Base-by-base conservation (phyloP, 1,284 basidiomycete genomes). In the Austroboletus novae-zelandiae region DNA sequence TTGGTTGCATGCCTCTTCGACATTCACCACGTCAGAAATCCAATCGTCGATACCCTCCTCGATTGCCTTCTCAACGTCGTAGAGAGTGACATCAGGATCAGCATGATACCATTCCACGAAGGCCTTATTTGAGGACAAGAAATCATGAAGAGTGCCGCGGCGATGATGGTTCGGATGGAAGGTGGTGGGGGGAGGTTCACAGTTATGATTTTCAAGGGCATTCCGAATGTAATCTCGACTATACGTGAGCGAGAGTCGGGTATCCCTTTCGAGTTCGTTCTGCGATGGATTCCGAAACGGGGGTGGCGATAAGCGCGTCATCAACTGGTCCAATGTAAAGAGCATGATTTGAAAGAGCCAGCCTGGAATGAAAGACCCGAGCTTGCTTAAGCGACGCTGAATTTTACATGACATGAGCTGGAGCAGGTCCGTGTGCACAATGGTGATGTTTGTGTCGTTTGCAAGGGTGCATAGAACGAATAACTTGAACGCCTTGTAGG, bases 381-480 rank as follows among this genome's bases (percentile, higher is more conserved):
- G 5, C 25, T 40, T 40, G 2, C 23, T 4, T 3, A 40, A 27
- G 9, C 40, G 40, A 27, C 40, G 40, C 4, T 15, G 5, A 7
- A 40, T 40, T 29, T 27, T 40, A 3, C 14, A 27, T 40, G 23
- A 8, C 11, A 40, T 29, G 5, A 25, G 15, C 15, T 15, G 39
- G 25, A 40, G 39, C 1, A 71, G 47, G 37, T 73, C 66, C 41
- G 58, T 68, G 1, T 64, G 43, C 7, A 71, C 49, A 7, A 50
- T 37, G 29, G 29, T 5, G 29, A 30, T 5, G n/a, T n/a, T n/a
- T n/a, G n/a, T n/a, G n/a, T n/a, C n/a, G n/a, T n/a, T n/a, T n/a
- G n/a, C n/a, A n/a, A n/a, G n/a, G n/a, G n/a, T n/a, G n/a, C n/a
- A n/a, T n/a, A n/a, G n/a, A n/a, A n/a, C n/a, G n/a, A n/a, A n/a